These are phyloP conservation scores for Pythium plurisporium DNA, from an alignment of 352 stramenopile species.

Conservation along the genomic window DNA sequence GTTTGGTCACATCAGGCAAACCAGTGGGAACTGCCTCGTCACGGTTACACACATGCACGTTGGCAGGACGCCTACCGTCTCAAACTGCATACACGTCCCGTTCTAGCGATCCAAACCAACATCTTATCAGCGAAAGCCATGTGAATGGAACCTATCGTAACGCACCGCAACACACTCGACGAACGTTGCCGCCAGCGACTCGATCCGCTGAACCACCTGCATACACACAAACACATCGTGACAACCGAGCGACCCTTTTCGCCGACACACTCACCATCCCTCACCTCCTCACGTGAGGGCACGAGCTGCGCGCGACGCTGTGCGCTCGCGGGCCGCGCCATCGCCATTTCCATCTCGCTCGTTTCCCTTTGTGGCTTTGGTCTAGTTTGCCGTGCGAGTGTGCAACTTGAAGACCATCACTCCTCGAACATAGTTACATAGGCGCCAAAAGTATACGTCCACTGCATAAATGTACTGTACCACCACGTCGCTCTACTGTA, in stretches of 20 bases:
- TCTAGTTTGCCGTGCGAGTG: constrained; percentile 10
- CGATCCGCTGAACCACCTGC: constrained; percentile 60
- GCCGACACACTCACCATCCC: no score
- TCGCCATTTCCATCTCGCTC: background rate
- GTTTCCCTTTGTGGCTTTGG: constrained; percentile 8
- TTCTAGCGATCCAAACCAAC: constrained; percentile 32
- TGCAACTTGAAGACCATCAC: constrained; percentile 39
- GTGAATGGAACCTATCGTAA: background rate
- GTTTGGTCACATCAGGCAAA: no score
- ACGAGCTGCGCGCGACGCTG: background rate
- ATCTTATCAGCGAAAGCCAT: no score
- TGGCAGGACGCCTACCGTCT: constrained; percentile 45
- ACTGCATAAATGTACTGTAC: background rate
- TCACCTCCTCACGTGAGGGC: constrained; percentile 43
- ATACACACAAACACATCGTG: background rate
- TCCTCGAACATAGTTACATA: constrained; percentile 16
- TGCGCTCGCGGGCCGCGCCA: background rate
- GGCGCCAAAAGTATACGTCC: constrained; percentile 27
- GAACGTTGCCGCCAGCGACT: constrained; percentile 51
- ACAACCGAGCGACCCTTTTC: background rate
- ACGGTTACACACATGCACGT: no score
- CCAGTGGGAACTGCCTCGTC: no score
- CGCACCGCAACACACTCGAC: constrained; percentile 25
- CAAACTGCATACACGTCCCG: constrained; percentile 44
- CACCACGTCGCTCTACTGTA: constrained; percentile 1